A percentile compares a stretch with the other conserved stretches of the same genome.
Evolutionary conservation across 2,329 filamentous ascomycete species (phyloP).

Genomic region (Colletotrichum shisoi): DNA sequence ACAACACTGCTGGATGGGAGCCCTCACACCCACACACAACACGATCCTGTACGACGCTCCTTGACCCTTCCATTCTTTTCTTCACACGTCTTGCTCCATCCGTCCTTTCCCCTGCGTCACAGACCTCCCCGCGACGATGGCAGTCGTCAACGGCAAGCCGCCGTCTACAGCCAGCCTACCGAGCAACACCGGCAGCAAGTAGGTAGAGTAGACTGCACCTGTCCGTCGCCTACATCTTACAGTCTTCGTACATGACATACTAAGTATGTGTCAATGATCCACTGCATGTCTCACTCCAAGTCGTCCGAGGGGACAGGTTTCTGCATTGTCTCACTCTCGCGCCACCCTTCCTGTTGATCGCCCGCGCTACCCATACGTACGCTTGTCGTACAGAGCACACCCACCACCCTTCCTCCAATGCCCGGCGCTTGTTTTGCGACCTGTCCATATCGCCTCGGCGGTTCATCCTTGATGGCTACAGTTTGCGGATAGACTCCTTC

Average conservation of each 20-base stretch:
- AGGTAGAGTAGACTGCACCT: constrained; percentile 13
- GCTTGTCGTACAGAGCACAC: constrained; percentile 42
- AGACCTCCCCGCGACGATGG: constrained; percentile 2
- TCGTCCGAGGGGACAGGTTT: constrained; percentile 49
- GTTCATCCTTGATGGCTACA: constrained; percentile 22
- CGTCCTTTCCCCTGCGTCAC: constrained; percentile 25
- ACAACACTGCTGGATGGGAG: constrained; percentile 27
- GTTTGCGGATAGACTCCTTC: not conserved
- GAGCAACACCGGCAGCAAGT: not conserved
- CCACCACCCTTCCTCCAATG: constrained; percentile 34
- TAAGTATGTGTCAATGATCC: constrained; percentile 47
- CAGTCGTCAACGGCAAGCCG: constrained; percentile 17
- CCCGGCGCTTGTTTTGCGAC: constrained; percentile 39
- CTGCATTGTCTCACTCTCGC: constrained; percentile 48
- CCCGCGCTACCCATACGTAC: constrained; percentile 27
- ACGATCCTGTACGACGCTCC: not conserved
- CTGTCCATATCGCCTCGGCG: constrained; percentile 16
- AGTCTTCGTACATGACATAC: constrained; percentile 13
- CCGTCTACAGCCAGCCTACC: constrained; percentile 17
- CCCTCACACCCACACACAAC: constrained; percentile 26
- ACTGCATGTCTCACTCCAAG: constrained; percentile 50
- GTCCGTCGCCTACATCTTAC: constrained; percentile 26
- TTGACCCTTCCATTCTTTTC: not conserved
- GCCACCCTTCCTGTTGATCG: constrained; percentile 40
- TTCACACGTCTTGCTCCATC: not conserved